phyloP scores from a whole-genome alignment of 2,329 filamentous ascomycete genomes.

The Microcera coccophila region DNA sequence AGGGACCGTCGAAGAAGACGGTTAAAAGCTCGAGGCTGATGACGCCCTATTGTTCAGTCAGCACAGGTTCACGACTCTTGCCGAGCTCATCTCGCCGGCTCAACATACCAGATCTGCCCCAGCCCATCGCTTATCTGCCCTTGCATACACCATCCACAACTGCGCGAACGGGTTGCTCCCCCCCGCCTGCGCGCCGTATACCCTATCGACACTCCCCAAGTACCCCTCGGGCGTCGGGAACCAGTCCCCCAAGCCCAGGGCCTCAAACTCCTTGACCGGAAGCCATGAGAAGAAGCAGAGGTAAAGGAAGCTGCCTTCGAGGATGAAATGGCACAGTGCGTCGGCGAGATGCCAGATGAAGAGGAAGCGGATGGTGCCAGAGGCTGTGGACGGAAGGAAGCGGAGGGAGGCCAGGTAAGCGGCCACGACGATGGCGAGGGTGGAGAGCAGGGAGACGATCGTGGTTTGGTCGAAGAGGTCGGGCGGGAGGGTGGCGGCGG shows the following conservation, averaged over 20 bases:
- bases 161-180: constrained; percentile 53
- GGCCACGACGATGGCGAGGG: constrained; percentile 47
- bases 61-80: background rate
- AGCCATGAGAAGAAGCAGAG: constrained; percentile 77
- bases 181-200: constrained; percentile 56
- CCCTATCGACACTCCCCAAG: constrained; percentile 42
- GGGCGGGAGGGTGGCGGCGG: constrained; percentile 40
- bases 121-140: constrained; percentile 61
- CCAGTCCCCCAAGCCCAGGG: constrained; percentile 5
- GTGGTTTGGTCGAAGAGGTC: constrained; percentile 60
- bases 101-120: constrained; percentile 52
- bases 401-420: constrained; percentile 48
- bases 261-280: constrained; percentile 28
- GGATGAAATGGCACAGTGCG: constrained; percentile 82
- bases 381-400: constrained; percentile 47
- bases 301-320: constrained; percentile 89
- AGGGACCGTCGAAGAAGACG: constrained; percentile 57
- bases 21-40: constrained; percentile 64
- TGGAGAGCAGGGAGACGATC: constrained; percentile 54
- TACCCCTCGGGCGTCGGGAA: constrained; percentile 41
- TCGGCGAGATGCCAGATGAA: constrained; percentile 97
- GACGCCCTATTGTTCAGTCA: constrained; percentile 42
- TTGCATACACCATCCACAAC: constrained; percentile 67
- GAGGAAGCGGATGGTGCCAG: constrained; percentile 63
- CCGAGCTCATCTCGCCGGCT: background rate